Evolutionary conservation across 768 basidiomycete genomes (phyloP).

Genomic region (Lactifluus volemus): DNA sequence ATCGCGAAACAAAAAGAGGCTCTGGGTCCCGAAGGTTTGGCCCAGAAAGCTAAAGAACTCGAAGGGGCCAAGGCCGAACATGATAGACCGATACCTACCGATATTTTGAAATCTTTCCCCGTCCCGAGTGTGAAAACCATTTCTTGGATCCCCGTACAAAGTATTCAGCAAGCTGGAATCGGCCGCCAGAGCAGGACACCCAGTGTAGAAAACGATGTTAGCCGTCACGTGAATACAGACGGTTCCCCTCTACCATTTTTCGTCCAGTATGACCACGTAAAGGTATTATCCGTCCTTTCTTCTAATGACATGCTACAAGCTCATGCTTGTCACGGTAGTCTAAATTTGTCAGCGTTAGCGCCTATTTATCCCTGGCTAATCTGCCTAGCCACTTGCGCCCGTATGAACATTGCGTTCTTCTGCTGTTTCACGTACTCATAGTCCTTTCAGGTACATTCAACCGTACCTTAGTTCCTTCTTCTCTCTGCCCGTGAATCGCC

Average conservation of each 20-base stretch:
- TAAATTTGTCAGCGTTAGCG: conserved; percentile 80
- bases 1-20: conserved; percentile 55
- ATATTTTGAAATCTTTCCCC: conserved; percentile 78
- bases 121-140: conserved; percentile 87
- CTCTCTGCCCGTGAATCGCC: conserved; percentile 68
- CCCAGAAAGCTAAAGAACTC: conserved; percentile 54
- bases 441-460: conserved; percentile 51
- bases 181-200: conserved; percentile 32
- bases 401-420: conserved; percentile 32
- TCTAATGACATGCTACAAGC: neutral
- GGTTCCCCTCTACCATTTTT: conserved; percentile 72
- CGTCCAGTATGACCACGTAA: conserved; percentile 88
- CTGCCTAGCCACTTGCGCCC: conserved; percentile 71
- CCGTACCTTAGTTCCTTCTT: conserved; percentile 82
- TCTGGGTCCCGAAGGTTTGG: conserved; percentile 78
- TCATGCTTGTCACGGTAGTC: conserved; percentile 43
- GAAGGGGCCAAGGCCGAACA: conserved; percentile 84
- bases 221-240: conserved; percentile 58
- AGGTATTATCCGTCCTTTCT: conserved; percentile 36
- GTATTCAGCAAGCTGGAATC: conserved; percentile 50
- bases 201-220: conserved; percentile 37
- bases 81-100: conserved; percentile 69
- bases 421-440: conserved; percentile 1
- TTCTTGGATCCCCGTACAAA: conserved; percentile 80
- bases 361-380: conserved; percentile 65